A percentile compares a stretch with the other conserved stretches of the same genome.
phyloP scores from a whole-genome alignment of 768 basidiomycete genomes.

The Scleroderma bovista region DNA sequence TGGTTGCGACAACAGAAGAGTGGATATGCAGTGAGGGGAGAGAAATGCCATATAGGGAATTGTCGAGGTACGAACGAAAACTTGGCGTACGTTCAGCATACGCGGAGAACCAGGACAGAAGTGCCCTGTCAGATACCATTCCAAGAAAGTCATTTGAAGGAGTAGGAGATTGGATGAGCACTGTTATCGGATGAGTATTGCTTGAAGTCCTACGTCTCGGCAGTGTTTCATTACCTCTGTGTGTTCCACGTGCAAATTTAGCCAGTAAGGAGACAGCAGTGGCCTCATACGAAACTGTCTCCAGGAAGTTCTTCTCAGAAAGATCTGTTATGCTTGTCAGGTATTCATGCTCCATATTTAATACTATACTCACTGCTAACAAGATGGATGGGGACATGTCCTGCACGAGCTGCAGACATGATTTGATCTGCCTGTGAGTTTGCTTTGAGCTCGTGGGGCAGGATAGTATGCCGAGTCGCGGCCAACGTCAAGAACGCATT shows the following conservation, averaged over 20 bases:
- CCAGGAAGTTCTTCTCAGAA: conserved; percentile 79
- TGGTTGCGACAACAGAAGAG: conserved; percentile 55
- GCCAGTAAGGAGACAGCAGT: conserved; percentile 57
- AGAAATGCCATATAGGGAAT: conserved; percentile 48
- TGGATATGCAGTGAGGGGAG: conserved; percentile 65
- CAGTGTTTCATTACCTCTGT: conserved; percentile 49
- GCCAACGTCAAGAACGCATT: conserved; percentile 85
- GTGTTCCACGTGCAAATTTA: conserved; percentile 64
- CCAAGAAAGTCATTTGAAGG: conserved; percentile 50
- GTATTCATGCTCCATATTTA: background rate
- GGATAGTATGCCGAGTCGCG: conserved; percentile 68
- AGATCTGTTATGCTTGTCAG: conserved; percentile 45
- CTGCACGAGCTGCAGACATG: conserved; percentile 66
- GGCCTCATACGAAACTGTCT: conserved; percentile 56
- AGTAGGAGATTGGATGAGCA: conserved; percentile 47
- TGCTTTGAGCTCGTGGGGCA: conserved; percentile 52
- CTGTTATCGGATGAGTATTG: conserved; percentile 26
- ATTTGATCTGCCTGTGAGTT: conserved; percentile 63
- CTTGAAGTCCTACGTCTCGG: background rate
- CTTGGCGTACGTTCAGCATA: conserved; percentile 41
- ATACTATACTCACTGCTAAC: conserved; percentile 60
- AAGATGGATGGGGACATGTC: conserved; percentile 66
- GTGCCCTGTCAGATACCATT: conserved; percentile 67
- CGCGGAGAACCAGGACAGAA: conserved; percentile 63
- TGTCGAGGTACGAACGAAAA: conserved; percentile 39